Conservation (phyloP, 116 monocot genomes). For the Papilionanthe hybrid region DNA sequence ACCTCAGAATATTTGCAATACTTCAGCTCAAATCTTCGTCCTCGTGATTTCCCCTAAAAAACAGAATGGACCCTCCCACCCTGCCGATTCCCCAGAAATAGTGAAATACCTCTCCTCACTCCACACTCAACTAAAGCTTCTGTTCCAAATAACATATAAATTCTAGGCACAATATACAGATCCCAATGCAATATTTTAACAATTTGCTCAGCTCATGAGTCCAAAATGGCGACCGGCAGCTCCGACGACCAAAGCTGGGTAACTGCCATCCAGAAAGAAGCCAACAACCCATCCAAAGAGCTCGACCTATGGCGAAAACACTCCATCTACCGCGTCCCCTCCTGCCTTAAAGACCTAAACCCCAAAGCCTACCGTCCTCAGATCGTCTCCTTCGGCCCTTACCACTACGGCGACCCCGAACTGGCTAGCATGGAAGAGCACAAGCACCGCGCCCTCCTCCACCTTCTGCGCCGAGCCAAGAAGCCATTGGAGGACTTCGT, state of each 20-base stretch:
- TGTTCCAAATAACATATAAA: no score
- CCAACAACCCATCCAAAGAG: conserved; percentile 20
- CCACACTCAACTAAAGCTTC: conserved; percentile 5
- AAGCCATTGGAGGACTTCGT: conserved; percentile 28
- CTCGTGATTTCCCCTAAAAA: conserved; percentile 1
- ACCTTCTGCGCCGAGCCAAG: conserved; percentile 36
- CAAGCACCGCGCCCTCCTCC: conserved; percentile 59
- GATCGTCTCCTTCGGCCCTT: conserved; percentile 75
- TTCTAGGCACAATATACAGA: no score
- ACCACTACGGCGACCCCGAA: conserved; percentile 47
- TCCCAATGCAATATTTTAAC: no score
- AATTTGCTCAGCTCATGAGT: no score
- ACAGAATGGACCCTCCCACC: not conserved
- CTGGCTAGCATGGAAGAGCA: conserved; percentile 63
- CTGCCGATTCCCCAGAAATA: not conserved
- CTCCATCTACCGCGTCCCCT: conserved; percentile 60
- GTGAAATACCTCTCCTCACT: conserved; percentile 10
- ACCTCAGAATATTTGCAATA: not conserved
- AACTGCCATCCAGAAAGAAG: conserved; percentile 26
- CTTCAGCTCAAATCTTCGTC: not conserved
- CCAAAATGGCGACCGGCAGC: no score
- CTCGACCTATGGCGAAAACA: conserved; percentile 41
- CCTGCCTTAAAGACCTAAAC: conserved; percentile 65
- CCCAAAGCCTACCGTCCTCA: conserved; percentile 47
- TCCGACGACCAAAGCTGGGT: conserved; percentile 37